These are phyloP conservation scores for Sporothrix euskadiensis DNA, from an alignment of 2,329 filamentous ascomycete genomes.

Conservation along the genomic window DNA sequence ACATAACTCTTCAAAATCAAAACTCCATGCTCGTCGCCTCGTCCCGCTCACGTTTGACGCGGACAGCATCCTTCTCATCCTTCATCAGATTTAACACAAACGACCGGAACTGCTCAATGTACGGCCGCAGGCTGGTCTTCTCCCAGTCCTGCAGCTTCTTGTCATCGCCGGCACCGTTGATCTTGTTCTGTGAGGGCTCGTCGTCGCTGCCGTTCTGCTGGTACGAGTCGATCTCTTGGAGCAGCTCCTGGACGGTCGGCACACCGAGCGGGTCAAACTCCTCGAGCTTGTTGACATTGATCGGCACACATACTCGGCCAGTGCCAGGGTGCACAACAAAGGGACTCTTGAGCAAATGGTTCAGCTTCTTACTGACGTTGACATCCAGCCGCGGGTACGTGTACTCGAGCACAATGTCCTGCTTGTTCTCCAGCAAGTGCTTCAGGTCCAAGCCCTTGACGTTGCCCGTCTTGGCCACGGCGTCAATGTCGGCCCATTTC, in stretches of 20 bases:
- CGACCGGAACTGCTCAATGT: constrained; percentile 81
- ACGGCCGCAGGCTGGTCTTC: constrained; percentile 92
- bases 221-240: constrained; percentile 86
- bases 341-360: constrained; percentile 95
- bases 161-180: constrained; percentile 29
- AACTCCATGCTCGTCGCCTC: constrained; percentile 56
- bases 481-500: constrained; percentile 95
- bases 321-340: constrained; percentile 97
- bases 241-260: constrained; percentile 81
- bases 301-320: constrained; percentile 91
- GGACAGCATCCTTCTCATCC: constrained; percentile 64
- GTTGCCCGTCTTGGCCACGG: constrained; percentile 73
- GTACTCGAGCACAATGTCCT: constrained; percentile 95
- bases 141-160: constrained; percentile 77
- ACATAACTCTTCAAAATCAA: constrained; percentile 36
- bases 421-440: constrained; percentile 82
- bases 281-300: constrained; percentile 72
- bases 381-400: constrained; percentile 96
- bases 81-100: constrained; percentile 79
- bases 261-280: constrained; percentile 84
- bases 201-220: constrained; percentile 47
- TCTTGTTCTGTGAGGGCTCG: constrained; percentile 21
- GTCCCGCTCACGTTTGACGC: constrained; percentile 58
- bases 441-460: constrained; percentile 71
- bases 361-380: constrained; percentile 95